phyloP scores from a whole-genome alignment of 768 basidiomycete genomes.

The Daedaleopsis sinensis region DNA sequence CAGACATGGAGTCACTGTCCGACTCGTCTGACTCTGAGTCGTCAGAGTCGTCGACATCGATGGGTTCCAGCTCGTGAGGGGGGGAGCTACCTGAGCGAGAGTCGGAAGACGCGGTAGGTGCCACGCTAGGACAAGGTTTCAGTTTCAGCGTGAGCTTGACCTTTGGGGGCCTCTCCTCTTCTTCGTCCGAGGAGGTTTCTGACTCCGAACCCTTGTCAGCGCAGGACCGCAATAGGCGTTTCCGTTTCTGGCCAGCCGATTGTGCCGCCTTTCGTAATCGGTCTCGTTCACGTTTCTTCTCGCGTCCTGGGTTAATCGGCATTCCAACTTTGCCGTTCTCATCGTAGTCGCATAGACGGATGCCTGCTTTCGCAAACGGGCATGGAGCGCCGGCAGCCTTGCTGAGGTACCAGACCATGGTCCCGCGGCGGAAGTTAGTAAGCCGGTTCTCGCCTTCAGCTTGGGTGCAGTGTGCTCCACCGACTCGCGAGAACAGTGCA shows the following conservation, averaged over 20 bases:
- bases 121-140: conserved; percentile 45
- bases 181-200: conserved; percentile 31
- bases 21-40: conserved; percentile 40
- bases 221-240: conserved; percentile 41
- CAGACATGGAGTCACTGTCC: conserved; percentile 46
- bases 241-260: conserved; percentile 49
- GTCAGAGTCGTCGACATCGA: conserved; percentile 29
- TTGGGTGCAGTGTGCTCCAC: conserved; percentile 58
- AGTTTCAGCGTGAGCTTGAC: conserved; percentile 73
- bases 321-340: conserved; percentile 47
- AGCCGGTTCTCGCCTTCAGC: conserved; percentile 40
- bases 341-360: conserved; percentile 68
- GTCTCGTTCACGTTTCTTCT: conserved; percentile 36
- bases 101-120: conserved; percentile 29
- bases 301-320: conserved; percentile 28
- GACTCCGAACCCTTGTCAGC: conserved; percentile 27
- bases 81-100: conserved; percentile 17
- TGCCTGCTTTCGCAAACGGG: conserved; percentile 75
- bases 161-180: conserved; percentile 54
- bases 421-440: conserved; percentile 79
- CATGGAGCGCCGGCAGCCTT: conserved; percentile 75
- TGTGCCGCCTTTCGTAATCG: conserved; percentile 36
- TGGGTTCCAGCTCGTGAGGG: conserved; percentile 26
- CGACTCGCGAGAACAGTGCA: conserved; percentile 68
- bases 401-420: conserved; percentile 81